Conservation (phyloP, 2,329 filamentous ascomycete genomes). For the Dactylella cylindrospora region DNA sequence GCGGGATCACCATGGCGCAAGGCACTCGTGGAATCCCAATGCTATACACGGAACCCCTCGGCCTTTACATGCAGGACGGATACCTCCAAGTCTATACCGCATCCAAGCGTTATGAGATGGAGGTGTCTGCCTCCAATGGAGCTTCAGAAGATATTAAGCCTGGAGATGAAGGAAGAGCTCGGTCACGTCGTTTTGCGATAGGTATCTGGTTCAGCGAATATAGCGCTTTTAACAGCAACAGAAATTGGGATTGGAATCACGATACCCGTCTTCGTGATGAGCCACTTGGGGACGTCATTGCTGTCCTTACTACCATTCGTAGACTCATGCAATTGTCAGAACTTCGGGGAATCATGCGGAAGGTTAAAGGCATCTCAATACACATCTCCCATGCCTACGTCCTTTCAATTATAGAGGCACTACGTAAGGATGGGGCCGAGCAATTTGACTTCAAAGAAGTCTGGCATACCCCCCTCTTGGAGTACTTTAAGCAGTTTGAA, state of each 20-base stretch:
- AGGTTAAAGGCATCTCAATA: conserved; percentile 20
- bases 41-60: conserved; percentile 6
- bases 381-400: conserved; percentile 14
- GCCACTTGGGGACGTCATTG: conserved; percentile 23
- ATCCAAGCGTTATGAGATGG: conserved; percentile 1
- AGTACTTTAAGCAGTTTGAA: conserved; percentile 9
- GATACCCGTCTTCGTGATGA: conserved; percentile 19
- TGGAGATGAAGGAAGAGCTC: background rate
- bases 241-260: conserved; percentile 18
- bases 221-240: conserved; percentile 11
- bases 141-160: too few species aligned
- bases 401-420: conserved; percentile 12
- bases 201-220: conserved; percentile 24
- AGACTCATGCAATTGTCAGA: conserved; percentile 4
- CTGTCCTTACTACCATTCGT: conserved; percentile 9
- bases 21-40: conserved; percentile 11
- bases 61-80: conserved; percentile 23
- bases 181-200: conserved; percentile 1
- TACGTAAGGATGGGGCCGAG: conserved; percentile 9
- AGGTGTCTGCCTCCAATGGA: too few species aligned
- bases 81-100: conserved; percentile 24
- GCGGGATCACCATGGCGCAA: conserved; percentile 10
- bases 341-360: conserved; percentile 22
- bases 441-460: conserved; percentile 15
- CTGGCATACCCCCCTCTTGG: background rate